These are phyloP conservation scores for Syncephalastrum racemosum DNA, from an alignment of 371 early-diverging fungal species.

Conservation along the genomic window DNA sequence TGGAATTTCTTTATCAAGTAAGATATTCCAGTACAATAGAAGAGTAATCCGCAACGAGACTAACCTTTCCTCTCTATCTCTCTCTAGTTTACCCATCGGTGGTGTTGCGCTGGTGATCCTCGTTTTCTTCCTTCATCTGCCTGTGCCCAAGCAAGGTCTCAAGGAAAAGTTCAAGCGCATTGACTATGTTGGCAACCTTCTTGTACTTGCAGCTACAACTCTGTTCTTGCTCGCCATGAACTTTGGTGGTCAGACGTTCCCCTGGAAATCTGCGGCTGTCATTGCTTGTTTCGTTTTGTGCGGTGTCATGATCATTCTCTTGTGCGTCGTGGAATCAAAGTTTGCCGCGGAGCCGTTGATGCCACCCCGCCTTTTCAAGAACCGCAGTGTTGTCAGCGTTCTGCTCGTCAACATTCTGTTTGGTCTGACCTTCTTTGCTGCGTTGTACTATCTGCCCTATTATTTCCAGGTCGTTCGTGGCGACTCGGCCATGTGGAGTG, in stretches of 20 bases:
- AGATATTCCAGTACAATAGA: constrained; percentile 6
- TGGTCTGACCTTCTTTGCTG: constrained; percentile 52
- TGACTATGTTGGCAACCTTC: constrained; percentile 34
- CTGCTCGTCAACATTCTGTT: constrained; percentile 51
- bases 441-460: constrained; percentile 64
- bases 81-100: constrained; percentile 41
- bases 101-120: constrained; percentile 36
- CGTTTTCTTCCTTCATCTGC: constrained; percentile 22
- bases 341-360: constrained; percentile 54
- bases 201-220: constrained; percentile 35
- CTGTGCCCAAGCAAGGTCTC: constrained; percentile 27
- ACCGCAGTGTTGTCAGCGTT: constrained; percentile 41
- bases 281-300: constrained; percentile 55
- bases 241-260: constrained; percentile 45
- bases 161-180: constrained; percentile 37
- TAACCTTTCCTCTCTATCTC: constrained; percentile 7
- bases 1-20: constrained; percentile 53
- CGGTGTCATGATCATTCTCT: constrained; percentile 32
- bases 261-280: constrained; percentile 62
- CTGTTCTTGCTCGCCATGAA: constrained; percentile 42
- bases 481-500: constrained; percentile 54
- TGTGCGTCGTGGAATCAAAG: constrained; percentile 42
- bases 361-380: constrained; percentile 54
- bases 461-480: constrained; percentile 75
- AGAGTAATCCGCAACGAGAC: background rate